Evolutionary conservation across 2,329 filamentous ascomycete genomes (phyloP).

Genomic region (Diaporthe eres): DNA sequence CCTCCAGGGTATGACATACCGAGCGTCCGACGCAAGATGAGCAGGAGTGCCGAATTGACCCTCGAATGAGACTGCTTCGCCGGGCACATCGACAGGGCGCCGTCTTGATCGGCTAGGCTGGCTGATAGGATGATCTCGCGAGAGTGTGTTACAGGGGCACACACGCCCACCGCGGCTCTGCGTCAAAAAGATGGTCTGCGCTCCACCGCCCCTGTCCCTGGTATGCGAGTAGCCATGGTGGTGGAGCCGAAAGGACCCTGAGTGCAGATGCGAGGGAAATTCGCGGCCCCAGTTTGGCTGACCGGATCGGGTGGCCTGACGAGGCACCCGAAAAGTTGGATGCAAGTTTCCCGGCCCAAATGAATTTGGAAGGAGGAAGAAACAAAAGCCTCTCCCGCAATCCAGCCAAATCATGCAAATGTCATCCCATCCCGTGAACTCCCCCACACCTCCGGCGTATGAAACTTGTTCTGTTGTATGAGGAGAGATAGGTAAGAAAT

Average conservation of each 20-base stretch:
- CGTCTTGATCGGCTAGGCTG: background rate
- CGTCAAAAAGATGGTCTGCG: slow-evolving; percentile 5
- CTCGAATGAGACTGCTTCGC: background rate
- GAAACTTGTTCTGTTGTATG: slow-evolving; percentile 15
- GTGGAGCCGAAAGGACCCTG: slow-evolving; percentile 27
- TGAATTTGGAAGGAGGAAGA: background rate
- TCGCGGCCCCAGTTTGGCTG: slow-evolving; percentile 11
- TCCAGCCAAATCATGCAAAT: slow-evolving; percentile 17
- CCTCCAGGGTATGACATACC: background rate
- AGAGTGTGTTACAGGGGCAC: background rate
- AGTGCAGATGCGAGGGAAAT: slow-evolving; percentile 28
- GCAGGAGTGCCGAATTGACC: background rate
- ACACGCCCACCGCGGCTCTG: background rate
- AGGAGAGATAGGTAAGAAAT: background rate
- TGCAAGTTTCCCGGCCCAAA: background rate
- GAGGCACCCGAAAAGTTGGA: background rate
- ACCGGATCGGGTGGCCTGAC: slow-evolving; percentile 12
- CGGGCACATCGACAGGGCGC: background rate
- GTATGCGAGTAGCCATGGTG: slow-evolving; percentile 10
- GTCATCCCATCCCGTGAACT: slow-evolving; percentile 5
- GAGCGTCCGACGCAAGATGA: background rate
- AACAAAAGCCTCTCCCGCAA: background rate
- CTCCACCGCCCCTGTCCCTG: slow-evolving; percentile 18
- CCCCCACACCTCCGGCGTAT: slow-evolving; percentile 1
- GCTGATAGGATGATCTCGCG: background rate